These are phyloP conservation scores for Starmera stellimalicola DNA, from an alignment of 1,139 yeast genomes.

Conservation along the genomic window DNA sequence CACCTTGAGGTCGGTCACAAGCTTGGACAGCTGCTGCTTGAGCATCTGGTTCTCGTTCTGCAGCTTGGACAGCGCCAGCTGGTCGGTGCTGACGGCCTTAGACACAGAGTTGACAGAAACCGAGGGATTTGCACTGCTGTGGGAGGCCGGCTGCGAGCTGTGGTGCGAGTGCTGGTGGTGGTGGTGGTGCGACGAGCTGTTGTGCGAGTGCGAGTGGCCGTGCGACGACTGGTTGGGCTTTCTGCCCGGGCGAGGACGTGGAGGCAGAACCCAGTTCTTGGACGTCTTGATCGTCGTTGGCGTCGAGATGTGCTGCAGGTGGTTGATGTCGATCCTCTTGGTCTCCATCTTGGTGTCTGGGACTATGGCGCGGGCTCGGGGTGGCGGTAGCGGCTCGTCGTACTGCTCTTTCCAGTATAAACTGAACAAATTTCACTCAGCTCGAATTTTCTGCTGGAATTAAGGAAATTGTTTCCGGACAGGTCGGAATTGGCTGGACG, in stretches of 20 bases:
- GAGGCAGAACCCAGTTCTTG: conserved; percentile 88
- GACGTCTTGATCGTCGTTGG: conserved; percentile 41
- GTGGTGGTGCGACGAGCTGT: not conserved
- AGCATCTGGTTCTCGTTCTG: conserved; percentile 16
- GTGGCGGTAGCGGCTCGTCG: too few species aligned
- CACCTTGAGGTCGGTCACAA: conserved; percentile 15
- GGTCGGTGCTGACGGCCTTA: too few species aligned
- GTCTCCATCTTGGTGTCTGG: too few species aligned
- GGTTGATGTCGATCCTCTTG: conserved; percentile 1
- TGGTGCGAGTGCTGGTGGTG: not conserved
- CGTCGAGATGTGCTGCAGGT: conserved; percentile 4
- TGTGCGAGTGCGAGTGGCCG: conserved; percentile 17
- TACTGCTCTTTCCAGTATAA: too few species aligned
- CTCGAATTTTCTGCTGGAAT: too few species aligned
- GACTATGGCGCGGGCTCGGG: too few species aligned
- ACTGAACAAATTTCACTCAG: too few species aligned
- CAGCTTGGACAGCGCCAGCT: conserved; percentile 11
- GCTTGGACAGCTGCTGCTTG: conserved; percentile 16
- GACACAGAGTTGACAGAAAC: too few species aligned
- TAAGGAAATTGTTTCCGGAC: too few species aligned
- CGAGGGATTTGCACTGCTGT: not conserved
- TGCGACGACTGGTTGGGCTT: conserved; percentile 61
- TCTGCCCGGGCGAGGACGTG: conserved; percentile 84
- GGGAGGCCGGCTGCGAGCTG: not conserved
- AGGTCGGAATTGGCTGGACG: too few species aligned